A percentile compares a stretch with the other conserved stretches of the same genome.
Conservation (phyloP, 441 rosid genomes). For the Sinapis alba region DNA sequence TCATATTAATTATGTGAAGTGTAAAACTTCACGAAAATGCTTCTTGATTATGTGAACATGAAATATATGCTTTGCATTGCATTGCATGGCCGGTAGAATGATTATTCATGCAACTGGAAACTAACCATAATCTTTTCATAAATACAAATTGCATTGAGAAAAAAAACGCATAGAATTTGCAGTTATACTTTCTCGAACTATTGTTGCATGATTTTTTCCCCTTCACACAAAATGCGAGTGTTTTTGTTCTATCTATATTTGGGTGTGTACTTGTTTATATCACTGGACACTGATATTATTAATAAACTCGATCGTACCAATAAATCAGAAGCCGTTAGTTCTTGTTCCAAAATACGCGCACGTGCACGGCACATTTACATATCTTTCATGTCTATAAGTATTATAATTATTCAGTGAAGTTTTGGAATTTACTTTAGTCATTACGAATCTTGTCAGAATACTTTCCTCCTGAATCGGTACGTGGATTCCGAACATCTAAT, state of each 20-base stretch:
- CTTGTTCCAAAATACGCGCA: conserved; percentile 31
- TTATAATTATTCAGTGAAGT: conserved; percentile 23
- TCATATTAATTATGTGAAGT: neutral
- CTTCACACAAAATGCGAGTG: conserved; percentile 9
- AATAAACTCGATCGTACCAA: neutral
- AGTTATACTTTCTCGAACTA: conserved; percentile 2
- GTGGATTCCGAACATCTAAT: neutral
- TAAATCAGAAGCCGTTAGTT: conserved; percentile 42
- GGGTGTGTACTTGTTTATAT: neutral
- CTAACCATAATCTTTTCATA: conserved; percentile 7
- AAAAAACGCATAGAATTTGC: neutral
- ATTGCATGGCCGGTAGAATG: conserved; percentile 4
- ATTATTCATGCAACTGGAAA: conserved; percentile 20
- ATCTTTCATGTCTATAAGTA: conserved; percentile 18
- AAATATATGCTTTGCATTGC: conserved; percentile 26
- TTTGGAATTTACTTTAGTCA: conserved; percentile 32
- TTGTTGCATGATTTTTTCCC: neutral
- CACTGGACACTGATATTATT: neutral
- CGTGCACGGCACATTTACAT: conserved; percentile 30
- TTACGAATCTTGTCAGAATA: conserved; percentile 26
- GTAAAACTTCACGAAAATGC: neutral
- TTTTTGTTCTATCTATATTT: neutral
- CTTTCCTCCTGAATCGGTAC: neutral
- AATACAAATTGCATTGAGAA: conserved; percentile 7
- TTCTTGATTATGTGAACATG: conserved; percentile 12